Evolutionary conservation across 225 moss, liverwort and hornwort species (phyloP), one percentile per base, ranked within the genome.

Genomic region (Polytrichum commune): DNA sequence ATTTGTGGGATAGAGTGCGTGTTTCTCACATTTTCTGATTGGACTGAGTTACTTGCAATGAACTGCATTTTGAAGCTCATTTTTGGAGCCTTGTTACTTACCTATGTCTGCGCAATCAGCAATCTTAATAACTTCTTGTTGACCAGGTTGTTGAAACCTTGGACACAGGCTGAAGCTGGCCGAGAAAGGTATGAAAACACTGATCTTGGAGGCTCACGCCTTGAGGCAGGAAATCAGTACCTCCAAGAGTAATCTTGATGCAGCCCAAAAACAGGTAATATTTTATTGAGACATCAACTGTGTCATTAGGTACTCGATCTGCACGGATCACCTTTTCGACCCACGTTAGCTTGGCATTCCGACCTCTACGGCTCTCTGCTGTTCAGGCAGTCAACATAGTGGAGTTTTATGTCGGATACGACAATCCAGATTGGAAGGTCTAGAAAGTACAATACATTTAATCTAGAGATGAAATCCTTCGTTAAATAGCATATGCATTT

Each of bases 261-360:
- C 84, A 83, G 91, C 93, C 56, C 85, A 89, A 79, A 85, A 77
- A 66, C 91, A 96, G 90, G 91, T 95, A 80, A n/a, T 30, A 16
- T 46, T 13, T 4, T 46, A 46, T 46, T 46, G 46, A 46, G 13
- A 46, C 13, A 4, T 46, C 13, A 13, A 46, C 16, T 46, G 46
- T 46, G 46, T 46, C 46, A 46, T 46, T 3, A 13, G 46, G 46
- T 13, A 4, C 13, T 4, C 38, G 38, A 38, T 38, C 38, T 38
- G 10, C 10, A 10, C 10, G 38, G 38, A 10, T 38, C 38, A 38
- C 38, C 38, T 9, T 33, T 10, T 38, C 38, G 38, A 38, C 38
- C 38, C 38, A 38, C 38, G 0, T 38, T 2, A 38, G 10, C 10
- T 10, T 38, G 38, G 38, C 3, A 38, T 38, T 2, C 46, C 4